Evolutionary conservation across 2,329 filamentous ascomycete genomes (phyloP).

Genomic region (Verticillium dahliae): DNA sequence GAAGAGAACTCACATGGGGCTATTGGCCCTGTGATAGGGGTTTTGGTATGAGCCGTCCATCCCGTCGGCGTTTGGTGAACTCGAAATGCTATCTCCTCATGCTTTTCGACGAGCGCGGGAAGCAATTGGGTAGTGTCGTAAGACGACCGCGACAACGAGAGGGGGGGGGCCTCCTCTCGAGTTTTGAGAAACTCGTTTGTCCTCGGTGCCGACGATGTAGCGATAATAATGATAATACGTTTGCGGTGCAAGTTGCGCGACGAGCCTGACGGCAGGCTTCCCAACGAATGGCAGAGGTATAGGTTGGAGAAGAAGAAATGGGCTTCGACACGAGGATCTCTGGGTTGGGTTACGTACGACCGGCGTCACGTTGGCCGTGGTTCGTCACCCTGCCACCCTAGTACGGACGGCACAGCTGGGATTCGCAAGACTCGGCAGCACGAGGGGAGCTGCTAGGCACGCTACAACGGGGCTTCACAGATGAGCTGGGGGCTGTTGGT

Average conservation of each 20-base stretch:
- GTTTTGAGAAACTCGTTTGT: not conserved
- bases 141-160: not conserved
- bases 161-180: not conserved
- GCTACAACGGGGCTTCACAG: not conserved
- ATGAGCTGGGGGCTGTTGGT: not conserved
- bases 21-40: conserved; percentile 1
- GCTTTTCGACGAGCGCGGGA: not conserved
- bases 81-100: not conserved
- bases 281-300: not conserved
- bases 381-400: not conserved
- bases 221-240: not conserved
- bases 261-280: not conserved
- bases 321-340: not conserved
- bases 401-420: not conserved
- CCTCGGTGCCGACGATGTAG: not conserved
- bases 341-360: not conserved
- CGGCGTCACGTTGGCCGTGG: not conserved
- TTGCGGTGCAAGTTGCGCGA: not conserved
- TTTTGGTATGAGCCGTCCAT: conserved; percentile 4
- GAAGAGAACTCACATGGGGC: not conserved
- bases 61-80: not conserved
- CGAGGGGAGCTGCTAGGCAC: not conserved
- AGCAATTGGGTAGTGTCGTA: not conserved
- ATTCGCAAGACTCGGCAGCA: not conserved
- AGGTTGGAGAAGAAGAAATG: not conserved